Percentiles rank a stretch among this genome's conserved stretches.
phyloP scores from a whole-genome alignment of 2,329 filamentous ascomycete genomes.

The Tympanopsis confertula region DNA sequence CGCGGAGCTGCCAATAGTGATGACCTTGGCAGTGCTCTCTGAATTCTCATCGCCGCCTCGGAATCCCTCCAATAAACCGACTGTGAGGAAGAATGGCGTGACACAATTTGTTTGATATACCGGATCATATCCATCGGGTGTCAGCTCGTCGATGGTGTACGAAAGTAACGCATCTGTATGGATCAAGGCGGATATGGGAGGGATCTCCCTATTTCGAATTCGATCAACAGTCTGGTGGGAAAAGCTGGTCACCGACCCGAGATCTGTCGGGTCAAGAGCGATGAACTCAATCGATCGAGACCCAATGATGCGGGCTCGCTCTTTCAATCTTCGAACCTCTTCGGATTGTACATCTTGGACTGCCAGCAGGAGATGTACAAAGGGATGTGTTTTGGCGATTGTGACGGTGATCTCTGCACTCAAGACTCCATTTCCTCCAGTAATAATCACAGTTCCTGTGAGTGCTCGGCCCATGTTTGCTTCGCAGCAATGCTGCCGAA shows the following conservation, averaged over 20 bases:
- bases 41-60: slow-evolving; percentile 16
- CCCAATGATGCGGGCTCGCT: not conserved
- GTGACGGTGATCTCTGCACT: slow-evolving; percentile 20
- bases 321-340: slow-evolving; percentile 10
- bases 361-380: slow-evolving; percentile 17
- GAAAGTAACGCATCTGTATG: slow-evolving; percentile 19
- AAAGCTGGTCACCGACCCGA: slow-evolving; percentile 17
- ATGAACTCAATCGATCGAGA: not conserved
- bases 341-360: slow-evolving; percentile 15
- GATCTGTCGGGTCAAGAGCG: slow-evolving; percentile 10
- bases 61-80: slow-evolving; percentile 20
- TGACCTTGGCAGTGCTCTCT: slow-evolving; percentile 17
- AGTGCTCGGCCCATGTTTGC: too few species aligned
- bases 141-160: slow-evolving; percentile 16
- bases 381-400: slow-evolving; percentile 20
- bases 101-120: slow-evolving; percentile 22
- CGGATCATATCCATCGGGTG: slow-evolving; percentile 18
- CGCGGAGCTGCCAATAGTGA: slow-evolving; percentile 20
- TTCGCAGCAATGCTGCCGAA: too few species aligned
- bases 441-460: slow-evolving; percentile 20
- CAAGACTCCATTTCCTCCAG: slow-evolving; percentile 18
- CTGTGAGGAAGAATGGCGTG: slow-evolving; percentile 19
- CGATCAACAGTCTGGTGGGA: slow-evolving; percentile 16
- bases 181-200: slow-evolving; percentile 17
- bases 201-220: slow-evolving; percentile 17